Evolutionary conservation across 495 filamentous ascomycete species (phyloP).

Genomic region (Penicillium riverlandense): DNA sequence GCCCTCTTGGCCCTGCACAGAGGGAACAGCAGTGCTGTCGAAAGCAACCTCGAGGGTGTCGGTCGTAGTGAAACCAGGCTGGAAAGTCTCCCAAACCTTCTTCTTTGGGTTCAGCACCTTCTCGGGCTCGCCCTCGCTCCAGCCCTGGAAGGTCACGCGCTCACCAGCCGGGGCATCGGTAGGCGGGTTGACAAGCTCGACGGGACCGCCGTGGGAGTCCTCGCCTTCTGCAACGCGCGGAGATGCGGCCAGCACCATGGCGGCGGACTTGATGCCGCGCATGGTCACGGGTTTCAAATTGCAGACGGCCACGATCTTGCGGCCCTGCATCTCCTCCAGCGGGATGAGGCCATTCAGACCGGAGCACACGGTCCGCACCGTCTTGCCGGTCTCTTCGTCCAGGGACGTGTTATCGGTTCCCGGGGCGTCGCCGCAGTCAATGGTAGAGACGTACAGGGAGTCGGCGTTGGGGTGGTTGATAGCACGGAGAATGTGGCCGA

Average conservation of each 20-base stretch:
- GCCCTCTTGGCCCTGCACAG: slow-evolving; percentile 50
- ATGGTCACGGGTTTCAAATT: slow-evolving; percentile 99
- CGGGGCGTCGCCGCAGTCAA: slow-evolving; percentile 83
- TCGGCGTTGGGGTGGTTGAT: slow-evolving; percentile 95
- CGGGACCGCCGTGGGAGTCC: slow-evolving; percentile 80
- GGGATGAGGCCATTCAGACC: slow-evolving; percentile 90
- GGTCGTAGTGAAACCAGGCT: slow-evolving; percentile 89
- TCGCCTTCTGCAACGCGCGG: slow-evolving; percentile 67
- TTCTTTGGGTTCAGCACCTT: slow-evolving; percentile 95
- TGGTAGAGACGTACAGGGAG: slow-evolving; percentile 92
- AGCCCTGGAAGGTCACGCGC: slow-evolving; percentile 88
- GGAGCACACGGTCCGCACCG: slow-evolving; percentile 91
- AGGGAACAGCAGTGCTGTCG: slow-evolving; percentile 54
- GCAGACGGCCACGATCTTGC: slow-evolving; percentile 90
- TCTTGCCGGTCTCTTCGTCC: slow-evolving; percentile 74
- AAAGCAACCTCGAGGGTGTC: slow-evolving; percentile 70
- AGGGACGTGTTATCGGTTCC: slow-evolving; percentile 75
- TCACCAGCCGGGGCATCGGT: slow-evolving; percentile 73
- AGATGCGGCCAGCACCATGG: slow-evolving; percentile 95
- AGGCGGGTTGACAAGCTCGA: slow-evolving; percentile 88
- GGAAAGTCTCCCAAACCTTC: slow-evolving; percentile 95
- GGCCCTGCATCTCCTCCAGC: slow-evolving; percentile 89
- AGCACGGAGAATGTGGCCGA: slow-evolving; percentile 94
- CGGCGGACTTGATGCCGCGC: slow-evolving; percentile 90
- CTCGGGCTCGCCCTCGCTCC: slow-evolving; percentile 80